Percentiles rank a stretch among this genome's conserved stretches.
Evolutionary conservation across 305 asterid genomes (phyloP).

Genomic region (Fraxinus latifolia): DNA sequence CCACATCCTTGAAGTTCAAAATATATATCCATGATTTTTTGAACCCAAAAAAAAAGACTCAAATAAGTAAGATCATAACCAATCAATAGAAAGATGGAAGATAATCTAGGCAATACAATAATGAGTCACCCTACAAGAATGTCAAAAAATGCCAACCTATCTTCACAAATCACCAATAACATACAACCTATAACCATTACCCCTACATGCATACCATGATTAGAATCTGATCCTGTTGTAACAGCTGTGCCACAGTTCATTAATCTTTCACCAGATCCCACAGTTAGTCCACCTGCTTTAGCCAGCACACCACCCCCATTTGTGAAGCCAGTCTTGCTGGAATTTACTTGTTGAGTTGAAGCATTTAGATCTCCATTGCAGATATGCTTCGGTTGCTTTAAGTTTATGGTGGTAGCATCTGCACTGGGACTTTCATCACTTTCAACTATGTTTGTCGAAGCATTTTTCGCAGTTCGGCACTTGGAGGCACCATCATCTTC

Average conservation of each 20-base stretch:
- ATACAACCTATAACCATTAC: conserved; percentile 15
- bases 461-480: conserved; percentile 33
- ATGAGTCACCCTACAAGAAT: neutral
- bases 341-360: conserved; percentile 47
- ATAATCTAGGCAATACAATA: neutral
- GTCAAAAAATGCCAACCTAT: conserved; percentile 11
- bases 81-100: conserved; percentile 3
- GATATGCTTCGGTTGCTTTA: conserved; percentile 50
- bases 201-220: conserved; percentile 40
- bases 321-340: conserved; percentile 40
- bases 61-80: neutral
- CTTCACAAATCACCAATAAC: conserved; percentile 11
- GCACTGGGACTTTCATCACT: conserved; percentile 62
- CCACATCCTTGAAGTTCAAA: conserved; percentile 46
- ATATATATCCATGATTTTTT: conserved; percentile 15
- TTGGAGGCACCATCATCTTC: conserved; percentile 56
- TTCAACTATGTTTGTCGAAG: conserved; percentile 41
- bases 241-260: conserved; percentile 40
- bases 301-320: conserved; percentile 39
- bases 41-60: neutral
- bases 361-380: conserved; percentile 58
- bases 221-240: conserved; percentile 43
- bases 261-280: conserved; percentile 49
- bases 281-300: conserved; percentile 41
- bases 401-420: conserved; percentile 45